These are phyloP conservation scores for Echinochloa phyllopogon DNA, from an alignment of 176 grass and related monocot species.

Conservation along the genomic window DNA sequence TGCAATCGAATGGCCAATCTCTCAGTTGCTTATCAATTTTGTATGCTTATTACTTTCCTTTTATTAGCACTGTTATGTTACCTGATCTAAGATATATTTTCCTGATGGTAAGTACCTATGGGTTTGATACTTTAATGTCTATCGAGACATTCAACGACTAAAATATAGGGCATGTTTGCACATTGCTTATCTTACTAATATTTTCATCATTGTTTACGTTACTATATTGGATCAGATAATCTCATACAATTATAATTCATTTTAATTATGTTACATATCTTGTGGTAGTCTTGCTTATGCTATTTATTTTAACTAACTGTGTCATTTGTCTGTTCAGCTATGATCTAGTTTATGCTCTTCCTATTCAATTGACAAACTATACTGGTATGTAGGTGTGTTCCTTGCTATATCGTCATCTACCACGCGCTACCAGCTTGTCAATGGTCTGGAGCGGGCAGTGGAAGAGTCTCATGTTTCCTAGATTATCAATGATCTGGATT, in stretches of 20 bases:
- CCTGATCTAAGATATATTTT: background rate
- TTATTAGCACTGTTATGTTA: slow-evolving; percentile 14
- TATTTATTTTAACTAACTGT: background rate
- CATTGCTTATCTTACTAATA: background rate
- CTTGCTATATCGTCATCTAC: slow-evolving; percentile 97
- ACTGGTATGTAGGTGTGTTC: slow-evolving; percentile 72
- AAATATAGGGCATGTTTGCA: background rate
- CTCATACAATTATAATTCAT: background rate
- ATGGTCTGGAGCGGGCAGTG: too few relatives aligned
- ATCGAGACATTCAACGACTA: background rate
- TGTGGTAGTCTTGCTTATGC: background rate
- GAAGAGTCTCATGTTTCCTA: too few relatives aligned
- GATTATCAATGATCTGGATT: slow-evolving; percentile 90
- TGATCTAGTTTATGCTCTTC: background rate
- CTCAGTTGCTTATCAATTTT: slow-evolving; percentile 5
- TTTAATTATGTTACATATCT: background rate
- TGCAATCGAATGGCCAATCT: background rate
- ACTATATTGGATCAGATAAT: slow-evolving; percentile 17
- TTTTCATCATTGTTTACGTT: background rate
- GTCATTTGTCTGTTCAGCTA: background rate
- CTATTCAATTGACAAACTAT: slow-evolving; percentile 15
- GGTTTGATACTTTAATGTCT: slow-evolving; percentile 6
- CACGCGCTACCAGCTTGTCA: slow-evolving; percentile 86
- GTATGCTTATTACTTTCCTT: slow-evolving; percentile 52
- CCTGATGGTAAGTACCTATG: background rate